Percentiles rank a stretch among this genome's conserved stretches.
Evolutionary conservation across 495 filamentous ascomycete species (phyloP).

Genomic region (Aspergillus kassunensis): DNA sequence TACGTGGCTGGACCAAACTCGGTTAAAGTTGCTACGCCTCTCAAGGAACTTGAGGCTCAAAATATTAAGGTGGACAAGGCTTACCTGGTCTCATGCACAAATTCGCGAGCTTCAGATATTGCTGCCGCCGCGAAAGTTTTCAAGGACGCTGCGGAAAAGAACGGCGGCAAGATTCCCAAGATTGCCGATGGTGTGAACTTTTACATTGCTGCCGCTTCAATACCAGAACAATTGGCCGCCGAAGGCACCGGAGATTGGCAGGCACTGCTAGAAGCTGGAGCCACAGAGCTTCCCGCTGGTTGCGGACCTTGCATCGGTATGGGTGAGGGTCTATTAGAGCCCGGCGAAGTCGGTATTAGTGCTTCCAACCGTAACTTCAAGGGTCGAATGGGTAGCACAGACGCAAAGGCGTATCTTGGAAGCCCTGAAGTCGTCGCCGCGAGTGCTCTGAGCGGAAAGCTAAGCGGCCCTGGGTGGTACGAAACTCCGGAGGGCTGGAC

Average conservation of each 20-base stretch:
- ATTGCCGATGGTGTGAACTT: constrained; percentile 77
- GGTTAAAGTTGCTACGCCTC: constrained; percentile 76
- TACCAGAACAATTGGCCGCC: constrained; percentile 71
- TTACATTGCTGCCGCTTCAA: constrained; percentile 87
- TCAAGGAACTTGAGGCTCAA: constrained; percentile 66
- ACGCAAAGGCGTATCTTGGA: constrained; percentile 83
- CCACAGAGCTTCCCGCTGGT: constrained; percentile 66
- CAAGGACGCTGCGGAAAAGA: constrained; percentile 61
- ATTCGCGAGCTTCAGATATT: constrained; percentile 78
- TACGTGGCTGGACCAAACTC: constrained; percentile 90
- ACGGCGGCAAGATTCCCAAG: constrained; percentile 58
- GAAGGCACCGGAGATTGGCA: constrained; percentile 90
- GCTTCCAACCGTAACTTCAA: constrained; percentile 92
- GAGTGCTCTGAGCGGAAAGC: constrained; percentile 72
- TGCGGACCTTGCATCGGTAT: constrained; percentile 93
- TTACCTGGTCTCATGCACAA: constrained; percentile 91
- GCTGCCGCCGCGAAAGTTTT: constrained; percentile 83
- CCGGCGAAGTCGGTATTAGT: constrained; percentile 84
- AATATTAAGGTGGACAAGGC: constrained; percentile 78
- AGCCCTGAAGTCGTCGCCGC: constrained; percentile 92
- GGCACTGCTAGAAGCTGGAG: constrained; percentile 73
- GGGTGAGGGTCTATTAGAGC: constrained; percentile 74
- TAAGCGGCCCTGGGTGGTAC: constrained; percentile 80
- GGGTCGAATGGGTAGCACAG: constrained; percentile 80
- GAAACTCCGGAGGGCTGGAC: constrained; percentile 60